phyloP scores from a whole-genome alignment of 2,329 filamentous ascomycete genomes.

The Huntiella savannae region DNA sequence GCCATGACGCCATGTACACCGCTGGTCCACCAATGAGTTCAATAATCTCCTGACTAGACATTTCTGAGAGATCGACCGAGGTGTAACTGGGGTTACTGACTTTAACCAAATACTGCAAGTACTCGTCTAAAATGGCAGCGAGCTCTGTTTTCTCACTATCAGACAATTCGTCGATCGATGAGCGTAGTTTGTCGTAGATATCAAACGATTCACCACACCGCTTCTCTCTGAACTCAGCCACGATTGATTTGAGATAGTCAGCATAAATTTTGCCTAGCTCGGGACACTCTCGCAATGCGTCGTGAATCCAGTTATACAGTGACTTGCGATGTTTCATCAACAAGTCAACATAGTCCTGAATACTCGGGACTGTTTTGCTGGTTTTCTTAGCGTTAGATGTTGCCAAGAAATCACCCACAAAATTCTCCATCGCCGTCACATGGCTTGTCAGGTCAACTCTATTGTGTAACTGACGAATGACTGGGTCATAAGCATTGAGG shows the following conservation, averaged over 20 bases:
- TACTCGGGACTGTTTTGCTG: conserved; percentile 30
- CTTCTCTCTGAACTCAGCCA: conserved; percentile 5
- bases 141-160: conserved; percentile 1
- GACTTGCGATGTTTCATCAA: conserved; percentile 43
- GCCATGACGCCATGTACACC: conserved; percentile 11
- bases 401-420: conserved; percentile 50
- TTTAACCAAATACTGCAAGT: conserved; percentile 8
- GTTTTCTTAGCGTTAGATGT: conserved; percentile 12
- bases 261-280: conserved; percentile 5
- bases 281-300: conserved; percentile 22
- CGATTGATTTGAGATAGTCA: conserved; percentile 7
- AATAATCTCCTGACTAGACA: conserved; percentile 1
- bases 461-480: conserved; percentile 54
- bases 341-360: conserved; percentile 53
- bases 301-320: conserved; percentile 52
- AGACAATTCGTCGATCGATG: background rate
- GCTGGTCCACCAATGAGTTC: conserved; percentile 10
- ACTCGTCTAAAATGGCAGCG: conserved; percentile 2
- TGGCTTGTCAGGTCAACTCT: conserved; percentile 52
- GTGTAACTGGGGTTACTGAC: conserved; percentile 8
- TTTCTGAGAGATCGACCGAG: background rate
- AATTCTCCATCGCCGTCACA: conserved; percentile 44
- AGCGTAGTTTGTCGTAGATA: conserved; percentile 4
- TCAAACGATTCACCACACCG: conserved; percentile 2
- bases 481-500: conserved; percentile 51